phyloP scores from a whole-genome alignment of 2,329 filamentous ascomycete species.

The Septoria linicola region DNA sequence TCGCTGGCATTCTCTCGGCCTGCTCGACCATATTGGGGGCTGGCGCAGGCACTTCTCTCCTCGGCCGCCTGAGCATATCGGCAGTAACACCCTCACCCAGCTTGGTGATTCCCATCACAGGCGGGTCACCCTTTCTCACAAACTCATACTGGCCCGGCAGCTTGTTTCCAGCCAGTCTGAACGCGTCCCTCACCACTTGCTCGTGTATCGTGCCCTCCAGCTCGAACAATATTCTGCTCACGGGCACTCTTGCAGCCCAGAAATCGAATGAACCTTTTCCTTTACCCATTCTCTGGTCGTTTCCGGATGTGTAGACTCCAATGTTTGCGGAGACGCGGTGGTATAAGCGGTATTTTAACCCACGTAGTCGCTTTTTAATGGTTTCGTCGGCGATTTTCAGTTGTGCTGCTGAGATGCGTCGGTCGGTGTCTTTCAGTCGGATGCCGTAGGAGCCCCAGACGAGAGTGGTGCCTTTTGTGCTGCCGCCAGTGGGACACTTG shows the following conservation, averaged over 20 bases:
- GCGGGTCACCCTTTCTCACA: slow-evolving; percentile 84
- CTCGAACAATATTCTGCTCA: slow-evolving; percentile 91
- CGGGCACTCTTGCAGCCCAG: slow-evolving; percentile 86
- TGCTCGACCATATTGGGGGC: slow-evolving; percentile 31
- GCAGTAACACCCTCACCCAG: slow-evolving; percentile 75
- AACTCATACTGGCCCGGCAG: slow-evolving; percentile 90
- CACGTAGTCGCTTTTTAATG: slow-evolving; percentile 82
- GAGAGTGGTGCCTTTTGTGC: slow-evolving; percentile 87
- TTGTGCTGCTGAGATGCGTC: slow-evolving; percentile 80
- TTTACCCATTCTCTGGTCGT: slow-evolving; percentile 98
- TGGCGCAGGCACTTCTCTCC: slow-evolving; percentile 29
- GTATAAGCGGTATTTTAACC: slow-evolving; percentile 89
- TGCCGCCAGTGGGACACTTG: slow-evolving; percentile 85
- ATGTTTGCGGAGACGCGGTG: slow-evolving; percentile 89
- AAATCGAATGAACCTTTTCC: slow-evolving; percentile 97
- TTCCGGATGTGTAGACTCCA: slow-evolving; percentile 91
- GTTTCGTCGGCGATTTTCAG: slow-evolving; percentile 91
- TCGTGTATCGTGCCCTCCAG: slow-evolving; percentile 90
- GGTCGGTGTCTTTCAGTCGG: slow-evolving; percentile 89
- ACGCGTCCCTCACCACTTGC: slow-evolving; percentile 88
- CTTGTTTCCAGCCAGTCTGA: slow-evolving; percentile 91
- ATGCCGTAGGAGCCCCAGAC: slow-evolving; percentile 96
- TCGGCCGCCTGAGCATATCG: slow-evolving; percentile 77
- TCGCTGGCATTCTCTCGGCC: slow-evolving; percentile 30
- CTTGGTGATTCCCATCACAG: slow-evolving; percentile 91